Base-by-base conservation (phyloP, 179 eudicot species). In the Actinidia polygama region DNA sequence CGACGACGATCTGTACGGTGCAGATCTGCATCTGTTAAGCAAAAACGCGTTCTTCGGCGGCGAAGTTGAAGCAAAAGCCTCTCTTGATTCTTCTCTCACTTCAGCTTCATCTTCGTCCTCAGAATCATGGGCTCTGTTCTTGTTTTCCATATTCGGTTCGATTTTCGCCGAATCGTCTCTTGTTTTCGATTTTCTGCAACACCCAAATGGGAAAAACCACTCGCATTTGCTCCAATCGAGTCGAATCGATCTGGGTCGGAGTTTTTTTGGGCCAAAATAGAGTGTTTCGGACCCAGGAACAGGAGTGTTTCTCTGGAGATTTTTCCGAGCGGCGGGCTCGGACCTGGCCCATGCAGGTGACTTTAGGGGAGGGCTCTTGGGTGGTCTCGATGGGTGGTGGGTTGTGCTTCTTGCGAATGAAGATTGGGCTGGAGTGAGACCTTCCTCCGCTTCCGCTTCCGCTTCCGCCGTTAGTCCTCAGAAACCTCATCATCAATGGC, bases 291-390 rank as follows among this genome's bases (percentile, higher is more conserved):
- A n/a, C n/a, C 66, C 54, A 24, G 81, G 75, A 49, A 75, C 78
- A 10, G n/a, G 80, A 71, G 82, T 36, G 36, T 24, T 80, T 79
- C 11, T 75, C 24, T 47, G 59, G 11, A 81, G n/a, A n/a, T n/a
- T n/a, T n/a, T n/a, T n/a, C n/a, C n/a, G 92, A 83, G 0, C 94
- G 86, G 15, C 93, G 82, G 24, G 88, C 88, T 5, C 93, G 87
- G 77, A 93, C 98, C 67, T 94, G 96, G 69, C 98, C 98, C 8
- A 94, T 91, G 87, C 98, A 94, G 18, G 96, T 94, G 83, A 94
- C 96, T 75, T 93, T 94, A 0, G 98, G 96, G 1, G 98, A 94
- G 2, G 98, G 98, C 53, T 94, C 98, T 81, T 87, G 94, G 1
- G 87, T 79, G 3, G 87, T 80, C 1, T 77, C 83, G 0, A 50